Evolutionary conservation across 352 stramenopile species (phyloP).

Genomic region (Plasmopara muralis): DNA sequence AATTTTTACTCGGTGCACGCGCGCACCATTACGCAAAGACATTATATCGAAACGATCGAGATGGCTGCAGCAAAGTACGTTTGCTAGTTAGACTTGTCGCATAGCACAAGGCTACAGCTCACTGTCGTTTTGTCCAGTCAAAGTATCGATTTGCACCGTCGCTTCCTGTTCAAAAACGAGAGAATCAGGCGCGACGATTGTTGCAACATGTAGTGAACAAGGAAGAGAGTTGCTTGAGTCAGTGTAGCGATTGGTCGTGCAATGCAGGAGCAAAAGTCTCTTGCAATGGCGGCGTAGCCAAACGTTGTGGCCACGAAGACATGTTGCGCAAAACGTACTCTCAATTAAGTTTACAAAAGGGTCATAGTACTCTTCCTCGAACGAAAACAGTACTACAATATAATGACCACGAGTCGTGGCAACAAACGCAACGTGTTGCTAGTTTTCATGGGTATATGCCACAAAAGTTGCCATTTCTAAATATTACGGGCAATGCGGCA

Average conservation of each 20-base stretch:
- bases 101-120: background rate
- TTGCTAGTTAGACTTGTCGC: background rate
- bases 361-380: no score
- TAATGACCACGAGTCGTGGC: no score
- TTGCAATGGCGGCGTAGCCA: no score
- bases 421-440: no score
- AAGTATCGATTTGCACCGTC: conserved; percentile 13
- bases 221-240: background rate
- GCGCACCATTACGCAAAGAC: conserved; percentile 26
- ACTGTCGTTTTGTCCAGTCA: background rate
- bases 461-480: conserved; percentile 9
- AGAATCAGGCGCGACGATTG: conserved; percentile 33
- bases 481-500: conserved; percentile 21
- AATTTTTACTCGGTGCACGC: conserved; percentile 53
- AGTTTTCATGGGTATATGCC: no score
- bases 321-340: background rate
- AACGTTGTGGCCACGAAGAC: conserved; percentile 4
- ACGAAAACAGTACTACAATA: no score
- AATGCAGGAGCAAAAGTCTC: no score
- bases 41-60: background rate
- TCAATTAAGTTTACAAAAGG: no score
- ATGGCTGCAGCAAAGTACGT: conserved; percentile 6
- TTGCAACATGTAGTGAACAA: conserved; percentile 28
- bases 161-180: conserved; percentile 25
- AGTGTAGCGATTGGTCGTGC: no score